Evolutionary conservation across 306 rosid genomes (phyloP).

Genomic region (Begonia masoniana): DNA sequence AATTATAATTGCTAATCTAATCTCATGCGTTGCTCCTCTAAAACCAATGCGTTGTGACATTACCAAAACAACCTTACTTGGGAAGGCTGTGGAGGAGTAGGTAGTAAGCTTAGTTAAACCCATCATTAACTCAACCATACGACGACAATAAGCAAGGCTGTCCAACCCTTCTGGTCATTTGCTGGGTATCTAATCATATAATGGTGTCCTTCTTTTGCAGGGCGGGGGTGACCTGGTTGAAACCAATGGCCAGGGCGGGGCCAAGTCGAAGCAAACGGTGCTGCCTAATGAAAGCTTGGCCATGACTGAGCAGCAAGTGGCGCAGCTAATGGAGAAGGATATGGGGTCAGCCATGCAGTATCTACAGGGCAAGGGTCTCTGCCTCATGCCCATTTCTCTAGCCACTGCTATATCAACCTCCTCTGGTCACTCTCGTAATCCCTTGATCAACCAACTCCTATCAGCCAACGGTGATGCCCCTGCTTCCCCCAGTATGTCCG

Average conservation of each 20-base stretch:
- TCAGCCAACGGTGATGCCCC: constrained; percentile 63
- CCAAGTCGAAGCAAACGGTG: constrained; percentile 18
- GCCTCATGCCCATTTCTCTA: constrained; percentile 95
- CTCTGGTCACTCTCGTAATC: constrained; percentile 67
- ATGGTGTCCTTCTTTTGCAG: constrained; percentile 19
- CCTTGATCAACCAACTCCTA: constrained; percentile 17
- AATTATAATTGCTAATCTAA: too few relatives aligned
- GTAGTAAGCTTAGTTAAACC: too few relatives aligned
- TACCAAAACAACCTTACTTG: too few relatives aligned
- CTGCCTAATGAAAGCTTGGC: constrained; percentile 51
- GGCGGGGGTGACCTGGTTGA: constrained; percentile 69
- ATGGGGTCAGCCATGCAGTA: constrained; percentile 99
- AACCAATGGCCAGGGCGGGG: constrained; percentile 19
- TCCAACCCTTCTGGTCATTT: too few relatives aligned
- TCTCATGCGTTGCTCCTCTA: too few relatives aligned
- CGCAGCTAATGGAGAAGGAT: constrained; percentile 89
- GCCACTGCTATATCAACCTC: constrained; percentile 87
- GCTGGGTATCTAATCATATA: too few relatives aligned
- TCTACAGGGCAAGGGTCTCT: constrained; percentile 88
- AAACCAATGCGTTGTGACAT: too few relatives aligned
- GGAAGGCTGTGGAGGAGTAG: too few relatives aligned
- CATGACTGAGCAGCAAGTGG: constrained; percentile 93
- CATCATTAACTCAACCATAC: too few relatives aligned
- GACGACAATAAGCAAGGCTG: too few relatives aligned
- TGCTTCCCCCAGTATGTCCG: constrained; percentile 78